phyloP scores from a whole-genome alignment of 2,329 filamentous ascomycete species.

The Penicillium sp. region DNA sequence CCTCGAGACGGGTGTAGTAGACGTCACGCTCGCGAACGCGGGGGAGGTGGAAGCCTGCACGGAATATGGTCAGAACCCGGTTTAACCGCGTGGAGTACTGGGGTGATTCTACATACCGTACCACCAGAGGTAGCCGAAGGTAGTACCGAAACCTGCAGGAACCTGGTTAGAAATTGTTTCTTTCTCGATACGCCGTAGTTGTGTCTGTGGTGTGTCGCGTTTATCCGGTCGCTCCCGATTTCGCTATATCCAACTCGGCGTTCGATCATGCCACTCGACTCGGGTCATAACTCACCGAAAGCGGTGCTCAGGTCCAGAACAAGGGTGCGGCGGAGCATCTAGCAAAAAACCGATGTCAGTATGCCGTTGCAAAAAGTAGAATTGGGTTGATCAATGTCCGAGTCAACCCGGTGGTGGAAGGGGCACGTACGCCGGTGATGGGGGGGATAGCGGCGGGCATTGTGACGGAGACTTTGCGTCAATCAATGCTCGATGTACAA shows the following conservation, averaged over 20 bases:
- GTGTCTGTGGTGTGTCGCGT: neutral
- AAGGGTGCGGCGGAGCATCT: slow-evolving; percentile 67
- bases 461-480: slow-evolving; percentile 26
- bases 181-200: neutral
- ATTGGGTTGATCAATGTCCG: slow-evolving; percentile 15
- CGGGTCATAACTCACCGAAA: slow-evolving; percentile 55
- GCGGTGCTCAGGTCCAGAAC: slow-evolving; percentile 68
- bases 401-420: slow-evolving; percentile 20
- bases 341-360: slow-evolving; percentile 20
- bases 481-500: slow-evolving; percentile 12
- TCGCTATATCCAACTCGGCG: slow-evolving; percentile 5
- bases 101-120: slow-evolving; percentile 54
- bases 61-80: slow-evolving; percentile 5
- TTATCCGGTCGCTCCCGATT: neutral
- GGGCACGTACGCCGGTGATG: slow-evolving; percentile 49
- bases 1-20: slow-evolving; percentile 65
- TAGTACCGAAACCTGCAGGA: slow-evolving; percentile 59
- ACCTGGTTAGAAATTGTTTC: slow-evolving; percentile 16
- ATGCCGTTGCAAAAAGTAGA: neutral
- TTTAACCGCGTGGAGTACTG: neutral
- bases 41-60: slow-evolving; percentile 64
- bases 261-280: slow-evolving; percentile 22
- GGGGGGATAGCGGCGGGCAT: slow-evolving; percentile 47
- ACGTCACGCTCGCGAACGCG: slow-evolving; percentile 63
- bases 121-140: slow-evolving; percentile 67